Percentiles rank a stretch among this genome's conserved stretches.
phyloP scores from a whole-genome alignment of 768 basidiomycete genomes.

The Mycena capillaripes region DNA sequence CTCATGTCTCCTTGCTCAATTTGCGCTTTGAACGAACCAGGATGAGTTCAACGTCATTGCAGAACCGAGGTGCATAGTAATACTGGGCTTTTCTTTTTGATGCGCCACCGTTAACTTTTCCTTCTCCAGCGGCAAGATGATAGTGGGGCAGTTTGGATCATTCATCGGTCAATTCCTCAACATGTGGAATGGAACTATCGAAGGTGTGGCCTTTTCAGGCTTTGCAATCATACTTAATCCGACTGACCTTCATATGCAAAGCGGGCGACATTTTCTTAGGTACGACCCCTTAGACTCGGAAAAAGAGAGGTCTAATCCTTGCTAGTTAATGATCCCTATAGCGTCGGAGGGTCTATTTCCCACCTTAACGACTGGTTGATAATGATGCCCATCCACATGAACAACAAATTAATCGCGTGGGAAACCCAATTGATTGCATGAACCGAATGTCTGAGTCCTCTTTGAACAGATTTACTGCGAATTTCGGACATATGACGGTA shows the following conservation, averaged over 20 bases:
- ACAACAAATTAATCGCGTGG: conserved; percentile 30
- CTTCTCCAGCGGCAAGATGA: conserved; percentile 25
- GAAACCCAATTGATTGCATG: not conserved
- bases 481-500: conserved; percentile 30
- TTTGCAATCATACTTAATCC: not conserved
- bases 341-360: conserved; percentile 26
- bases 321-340: conserved; percentile 31
- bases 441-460: not conserved
- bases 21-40: not conserved
- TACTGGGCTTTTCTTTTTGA: no score
- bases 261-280: conserved; percentile 26
- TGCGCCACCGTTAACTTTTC: not conserved
- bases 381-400: conserved; percentile 31
- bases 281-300: not conserved
- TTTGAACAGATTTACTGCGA: conserved; percentile 1
- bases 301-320: not conserved
- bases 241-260: not conserved
- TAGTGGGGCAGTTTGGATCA: conserved; percentile 37
- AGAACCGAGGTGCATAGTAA: not conserved
- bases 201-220: conserved; percentile 15
- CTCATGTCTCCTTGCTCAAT: not conserved
- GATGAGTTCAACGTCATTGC: conserved; percentile 34
- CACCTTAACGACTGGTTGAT: conserved; percentile 27
- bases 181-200: conserved; percentile 34
- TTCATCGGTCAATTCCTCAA: conserved; percentile 34